Evolutionary conservation across 2,329 filamentous ascomycete species (phyloP).

Genomic region (Fusarium humuli): DNA sequence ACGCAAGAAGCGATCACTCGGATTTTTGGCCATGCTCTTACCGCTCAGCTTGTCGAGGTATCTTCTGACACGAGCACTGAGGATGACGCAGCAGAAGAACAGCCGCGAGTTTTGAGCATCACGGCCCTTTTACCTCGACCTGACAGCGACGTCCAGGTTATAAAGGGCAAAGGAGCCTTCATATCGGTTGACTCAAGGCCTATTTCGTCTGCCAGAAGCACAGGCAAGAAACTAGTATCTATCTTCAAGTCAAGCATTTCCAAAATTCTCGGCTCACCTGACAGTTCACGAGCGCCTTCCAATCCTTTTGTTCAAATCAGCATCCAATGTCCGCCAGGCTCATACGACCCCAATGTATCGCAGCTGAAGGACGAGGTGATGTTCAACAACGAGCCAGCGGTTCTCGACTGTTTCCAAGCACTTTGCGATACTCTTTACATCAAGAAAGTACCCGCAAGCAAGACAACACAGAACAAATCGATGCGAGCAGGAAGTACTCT

Average conservation of each 20-base stretch:
- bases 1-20: constrained; percentile 71
- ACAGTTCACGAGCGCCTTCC: constrained; percentile 50
- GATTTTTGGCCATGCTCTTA: constrained; percentile 68
- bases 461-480: not conserved
- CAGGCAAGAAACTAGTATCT: constrained; percentile 68
- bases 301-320: constrained; percentile 73
- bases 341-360: constrained; percentile 79
- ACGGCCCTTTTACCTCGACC: constrained; percentile 67
- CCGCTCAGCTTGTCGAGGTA: constrained; percentile 64
- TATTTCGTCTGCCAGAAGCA: constrained; percentile 65
- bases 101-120: constrained; percentile 17
- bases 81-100: not conserved
- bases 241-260: constrained; percentile 65
- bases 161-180: constrained; percentile 65
- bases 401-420: constrained; percentile 60
- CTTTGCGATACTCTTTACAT: constrained; percentile 58
- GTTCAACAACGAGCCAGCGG: constrained; percentile 66
- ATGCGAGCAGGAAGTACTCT: not conserved
- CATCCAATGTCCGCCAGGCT: constrained; percentile 69
- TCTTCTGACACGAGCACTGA: constrained; percentile 44
- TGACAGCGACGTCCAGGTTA: constrained; percentile 56
- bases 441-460: not conserved
- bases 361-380: constrained; percentile 78
- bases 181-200: constrained; percentile 77
- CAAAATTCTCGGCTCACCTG: constrained; percentile 41